phyloP scores from a whole-genome alignment of 495 filamentous ascomycete species.

The Hypoxylon subgilvum region DNA sequence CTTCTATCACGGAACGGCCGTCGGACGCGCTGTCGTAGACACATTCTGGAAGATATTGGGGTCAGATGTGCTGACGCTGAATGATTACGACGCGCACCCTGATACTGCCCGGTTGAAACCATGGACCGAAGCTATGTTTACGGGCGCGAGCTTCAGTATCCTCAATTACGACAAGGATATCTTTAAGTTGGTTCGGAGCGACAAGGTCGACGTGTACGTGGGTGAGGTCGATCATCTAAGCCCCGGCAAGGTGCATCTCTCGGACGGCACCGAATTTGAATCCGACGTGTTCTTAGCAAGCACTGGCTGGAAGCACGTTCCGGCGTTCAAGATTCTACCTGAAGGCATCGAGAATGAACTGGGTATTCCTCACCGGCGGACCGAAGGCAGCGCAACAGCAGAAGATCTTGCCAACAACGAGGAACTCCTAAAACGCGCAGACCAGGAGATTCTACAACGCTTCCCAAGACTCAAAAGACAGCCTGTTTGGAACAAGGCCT shows the following conservation, averaged over 20 bases:
- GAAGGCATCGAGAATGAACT: slow-evolving; percentile 55
- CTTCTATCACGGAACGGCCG: slow-evolving; percentile 69
- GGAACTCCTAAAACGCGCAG: slow-evolving; percentile 50
- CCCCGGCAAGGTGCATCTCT: slow-evolving; percentile 58
- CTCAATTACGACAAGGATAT: slow-evolving; percentile 73
- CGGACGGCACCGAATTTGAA: slow-evolving; percentile 58
- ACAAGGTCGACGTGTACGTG: slow-evolving; percentile 55
- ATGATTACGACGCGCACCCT: slow-evolving; percentile 65
- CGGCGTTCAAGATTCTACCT: slow-evolving; percentile 67
- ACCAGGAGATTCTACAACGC: slow-evolving; percentile 66
- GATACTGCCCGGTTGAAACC: slow-evolving; percentile 70
- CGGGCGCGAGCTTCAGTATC: slow-evolving; percentile 66
- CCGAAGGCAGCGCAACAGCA: slow-evolving; percentile 10
- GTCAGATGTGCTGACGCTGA: slow-evolving; percentile 64
- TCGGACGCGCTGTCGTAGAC: slow-evolving; percentile 72
- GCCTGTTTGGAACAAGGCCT: slow-evolving; percentile 47
- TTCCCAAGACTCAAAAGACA: slow-evolving; percentile 66
- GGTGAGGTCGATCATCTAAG: slow-evolving; percentile 62
- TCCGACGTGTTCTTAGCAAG: slow-evolving; percentile 69
- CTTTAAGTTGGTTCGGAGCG: slow-evolving; percentile 65
- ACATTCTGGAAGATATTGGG: slow-evolving; percentile 69
- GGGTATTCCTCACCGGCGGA: slow-evolving; percentile 45
- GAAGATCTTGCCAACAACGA: slow-evolving; percentile 38
- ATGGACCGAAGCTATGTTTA: slow-evolving; percentile 68
- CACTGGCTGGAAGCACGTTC: slow-evolving; percentile 69